These are phyloP conservation scores for Aspergillus hortae DNA, from an alignment of 2,329 filamentous ascomycete species.

Conservation along the genomic window DNA sequence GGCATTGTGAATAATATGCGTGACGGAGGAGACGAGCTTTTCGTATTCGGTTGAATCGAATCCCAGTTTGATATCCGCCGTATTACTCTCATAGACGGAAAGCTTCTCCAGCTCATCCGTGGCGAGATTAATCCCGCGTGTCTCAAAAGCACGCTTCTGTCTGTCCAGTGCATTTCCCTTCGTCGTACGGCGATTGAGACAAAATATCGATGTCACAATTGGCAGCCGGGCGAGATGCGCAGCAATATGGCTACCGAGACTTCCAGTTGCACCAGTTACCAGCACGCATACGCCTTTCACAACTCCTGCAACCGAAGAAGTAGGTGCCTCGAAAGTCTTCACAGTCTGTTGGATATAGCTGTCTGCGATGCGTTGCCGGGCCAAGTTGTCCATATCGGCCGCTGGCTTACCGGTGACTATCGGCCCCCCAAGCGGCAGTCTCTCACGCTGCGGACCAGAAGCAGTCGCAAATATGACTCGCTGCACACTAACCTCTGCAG, in stretches of 20 bases:
- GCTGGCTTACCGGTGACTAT: not conserved
- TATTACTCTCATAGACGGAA: conserved; percentile 48
- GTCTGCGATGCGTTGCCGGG: conserved; percentile 15
- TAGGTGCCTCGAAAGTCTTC: conserved; percentile 15
- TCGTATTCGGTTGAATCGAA: conserved; percentile 40
- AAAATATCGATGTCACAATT: conserved; percentile 36
- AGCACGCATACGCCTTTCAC: conserved; percentile 27
- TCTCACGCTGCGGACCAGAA: conserved; percentile 9
- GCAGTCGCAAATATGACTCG: conserved; percentile 23
- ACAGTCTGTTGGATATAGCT: conserved; percentile 22
- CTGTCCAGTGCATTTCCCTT: conserved; percentile 21
- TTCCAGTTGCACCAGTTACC: conserved; percentile 42
- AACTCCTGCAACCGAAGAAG: not conserved
- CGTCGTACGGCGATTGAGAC: conserved; percentile 44
- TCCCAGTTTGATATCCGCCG: conserved; percentile 48
- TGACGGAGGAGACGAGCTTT: conserved; percentile 37
- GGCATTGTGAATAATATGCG: conserved; percentile 43
- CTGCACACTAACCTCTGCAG: conserved; percentile 21
- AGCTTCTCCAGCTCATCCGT: conserved; percentile 33
- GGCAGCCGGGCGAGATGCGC: conserved; percentile 30
- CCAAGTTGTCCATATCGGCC: not conserved
- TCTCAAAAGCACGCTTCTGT: conserved; percentile 33
- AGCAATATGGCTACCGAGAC: conserved; percentile 40
- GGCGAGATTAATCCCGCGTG: conserved; percentile 22
- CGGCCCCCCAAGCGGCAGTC: conserved; percentile 6